Conservation (phyloP, 2,329 filamentous ascomycete species). For the Penicillium sclerotigenum region DNA sequence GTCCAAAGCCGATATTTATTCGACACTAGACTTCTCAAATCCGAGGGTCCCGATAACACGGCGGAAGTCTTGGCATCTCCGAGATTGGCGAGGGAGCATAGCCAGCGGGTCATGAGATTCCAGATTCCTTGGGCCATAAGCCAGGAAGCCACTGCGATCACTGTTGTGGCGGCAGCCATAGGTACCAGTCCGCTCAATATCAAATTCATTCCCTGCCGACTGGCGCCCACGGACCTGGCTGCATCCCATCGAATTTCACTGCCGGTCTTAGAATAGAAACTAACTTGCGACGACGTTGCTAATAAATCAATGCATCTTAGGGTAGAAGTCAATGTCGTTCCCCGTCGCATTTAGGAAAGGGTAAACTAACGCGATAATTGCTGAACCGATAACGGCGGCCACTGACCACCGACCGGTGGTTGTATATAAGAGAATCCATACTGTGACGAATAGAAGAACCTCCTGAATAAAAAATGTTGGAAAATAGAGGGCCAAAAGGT, state of each 20-base stretch:
- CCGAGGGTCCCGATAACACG: constrained; percentile 13
- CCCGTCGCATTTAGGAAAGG: not conserved
- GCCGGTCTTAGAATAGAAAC: constrained; percentile 33
- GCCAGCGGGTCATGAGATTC: constrained; percentile 22
- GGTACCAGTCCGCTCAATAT: constrained; percentile 30
- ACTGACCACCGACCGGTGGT: constrained; percentile 17
- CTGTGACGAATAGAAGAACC: constrained; percentile 19
- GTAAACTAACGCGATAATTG: constrained; percentile 23
- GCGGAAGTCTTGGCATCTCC: constrained; percentile 11
- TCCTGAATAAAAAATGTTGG: constrained; percentile 32
- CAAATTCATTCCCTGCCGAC: constrained; percentile 28
- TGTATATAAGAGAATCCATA: constrained; percentile 25
- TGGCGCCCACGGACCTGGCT: constrained; percentile 27
- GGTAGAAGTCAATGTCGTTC: not conserved
- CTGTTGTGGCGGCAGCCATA: constrained; percentile 18
- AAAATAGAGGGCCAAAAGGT: constrained; percentile 27
- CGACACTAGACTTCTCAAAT: constrained; percentile 8
- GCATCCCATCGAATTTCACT: constrained; percentile 32
- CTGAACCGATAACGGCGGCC: constrained; percentile 18
- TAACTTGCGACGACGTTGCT: constrained; percentile 28
- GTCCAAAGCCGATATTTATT: constrained; percentile 18
- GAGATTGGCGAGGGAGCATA: constrained; percentile 20
- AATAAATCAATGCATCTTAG: constrained; percentile 19
- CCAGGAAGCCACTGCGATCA: constrained; percentile 21
- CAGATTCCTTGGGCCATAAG: constrained; percentile 24